phyloP scores from a whole-genome alignment of 371 early-diverging fungal genomes.

The Mucor mucedo region DNA sequence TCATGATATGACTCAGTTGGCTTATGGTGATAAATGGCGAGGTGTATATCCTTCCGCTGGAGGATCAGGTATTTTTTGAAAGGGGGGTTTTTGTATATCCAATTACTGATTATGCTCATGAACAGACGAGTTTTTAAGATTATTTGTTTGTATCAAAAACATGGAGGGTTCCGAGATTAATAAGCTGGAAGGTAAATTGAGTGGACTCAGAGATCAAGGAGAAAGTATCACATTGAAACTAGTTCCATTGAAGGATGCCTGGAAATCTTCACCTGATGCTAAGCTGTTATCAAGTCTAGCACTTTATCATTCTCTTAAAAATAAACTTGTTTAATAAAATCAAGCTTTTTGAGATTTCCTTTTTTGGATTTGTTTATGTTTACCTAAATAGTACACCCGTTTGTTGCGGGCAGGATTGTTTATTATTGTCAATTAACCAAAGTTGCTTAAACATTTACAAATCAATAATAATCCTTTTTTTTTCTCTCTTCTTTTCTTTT shows the following conservation, averaged over 20 bases:
- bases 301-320: conserved; percentile 63
- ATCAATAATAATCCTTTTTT: conserved; percentile 4
- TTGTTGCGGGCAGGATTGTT: neutral
- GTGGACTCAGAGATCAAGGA: conserved; percentile 78
- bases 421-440: conserved; percentile 2
- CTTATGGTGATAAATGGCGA: conserved; percentile 56
- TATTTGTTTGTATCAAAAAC: conserved; percentile 71
- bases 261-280: conserved; percentile 71
- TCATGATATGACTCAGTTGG: conserved; percentile 66
- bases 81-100: neutral
- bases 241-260: conserved; percentile 68
- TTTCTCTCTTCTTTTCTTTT: neutral
- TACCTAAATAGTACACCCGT: neutral
- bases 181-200: conserved; percentile 65
- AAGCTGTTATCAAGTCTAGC: conserved; percentile 74
- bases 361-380: conserved; percentile 23
- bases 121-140: conserved; percentile 74
- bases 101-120: neutral
- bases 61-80: conserved; percentile 56
- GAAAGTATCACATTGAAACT: conserved; percentile 77
- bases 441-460: neutral
- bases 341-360: conserved; percentile 2
- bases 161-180: conserved; percentile 58
- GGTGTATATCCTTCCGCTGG: conserved; percentile 83
- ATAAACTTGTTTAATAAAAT: conserved; percentile 9